phyloP scores from a whole-genome alignment of 352 stramenopile species.

The Plasmopara viticola region DNA sequence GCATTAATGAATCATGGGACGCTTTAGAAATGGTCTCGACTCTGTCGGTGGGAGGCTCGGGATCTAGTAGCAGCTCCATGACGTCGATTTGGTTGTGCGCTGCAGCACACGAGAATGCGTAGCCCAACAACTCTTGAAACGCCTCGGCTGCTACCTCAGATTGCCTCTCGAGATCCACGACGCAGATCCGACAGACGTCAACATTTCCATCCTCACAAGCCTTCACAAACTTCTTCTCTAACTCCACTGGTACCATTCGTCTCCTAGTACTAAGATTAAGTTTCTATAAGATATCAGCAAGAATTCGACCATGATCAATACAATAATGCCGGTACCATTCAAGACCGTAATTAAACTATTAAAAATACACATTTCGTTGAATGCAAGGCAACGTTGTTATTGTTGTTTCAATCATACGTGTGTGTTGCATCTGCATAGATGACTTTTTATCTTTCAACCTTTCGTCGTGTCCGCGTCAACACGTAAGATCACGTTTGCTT shows the following conservation, averaged over 20 bases:
- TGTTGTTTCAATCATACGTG: too few species aligned
- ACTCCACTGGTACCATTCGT: slow-evolving; percentile 3
- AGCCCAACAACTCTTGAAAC: slow-evolving; percentile 22
- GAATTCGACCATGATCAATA: too few species aligned
- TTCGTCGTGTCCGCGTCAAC: neutral
- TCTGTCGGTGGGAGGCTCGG: neutral
- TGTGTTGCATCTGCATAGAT: too few species aligned
- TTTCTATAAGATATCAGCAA: too few species aligned
- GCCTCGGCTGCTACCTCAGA: slow-evolving; percentile 7
- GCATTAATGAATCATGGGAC: slow-evolving; percentile 15
- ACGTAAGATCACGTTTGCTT: neutral
- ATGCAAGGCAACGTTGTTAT: too few species aligned
- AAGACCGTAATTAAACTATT: too few species aligned
- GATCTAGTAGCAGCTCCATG: slow-evolving; percentile 20
- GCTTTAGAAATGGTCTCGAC: slow-evolving; percentile 5
- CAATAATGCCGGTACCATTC: too few species aligned
- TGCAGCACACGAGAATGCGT: slow-evolving; percentile 20
- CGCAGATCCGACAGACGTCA: slow-evolving; percentile 3
- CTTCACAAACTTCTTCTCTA: slow-evolving; percentile 21
- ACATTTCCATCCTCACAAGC: slow-evolving; percentile 17
- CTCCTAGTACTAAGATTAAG: neutral
- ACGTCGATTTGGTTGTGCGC: slow-evolving; percentile 22
- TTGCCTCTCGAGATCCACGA: slow-evolving; percentile 13
- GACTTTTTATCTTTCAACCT: too few species aligned
- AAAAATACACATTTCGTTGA: too few species aligned